These are phyloP conservation scores for Coemansia sp. DNA, from an alignment of 192 early-diverging fungal species.

Conservation along the genomic window DNA sequence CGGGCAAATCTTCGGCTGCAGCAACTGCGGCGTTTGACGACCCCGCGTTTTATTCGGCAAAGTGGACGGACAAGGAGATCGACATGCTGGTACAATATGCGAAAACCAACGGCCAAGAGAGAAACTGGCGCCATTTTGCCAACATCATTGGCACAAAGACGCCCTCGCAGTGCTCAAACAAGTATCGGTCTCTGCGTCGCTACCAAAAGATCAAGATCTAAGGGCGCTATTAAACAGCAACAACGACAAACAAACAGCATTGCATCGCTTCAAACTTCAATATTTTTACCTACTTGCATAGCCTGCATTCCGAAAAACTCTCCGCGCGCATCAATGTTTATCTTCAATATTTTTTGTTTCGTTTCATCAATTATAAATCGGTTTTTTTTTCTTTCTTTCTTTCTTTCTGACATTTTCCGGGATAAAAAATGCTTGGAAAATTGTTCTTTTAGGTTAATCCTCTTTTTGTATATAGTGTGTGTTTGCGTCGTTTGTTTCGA, in stretches of 20 bases:
- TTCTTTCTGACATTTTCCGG: not conserved
- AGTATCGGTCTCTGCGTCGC: conserved; percentile 34
- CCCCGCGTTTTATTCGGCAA: conserved; percentile 12
- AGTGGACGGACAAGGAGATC: conserved; percentile 32
- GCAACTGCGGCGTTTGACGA: not conserved
- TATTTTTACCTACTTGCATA: not conserved
- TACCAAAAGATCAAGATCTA: conserved; percentile 7
- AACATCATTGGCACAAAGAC: conserved; percentile 30
- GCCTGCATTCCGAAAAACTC: not conserved
- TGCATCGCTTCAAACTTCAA: no score
- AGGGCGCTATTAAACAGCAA: not conserved
- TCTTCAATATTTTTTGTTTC: not conserved
- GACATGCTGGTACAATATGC: conserved; percentile 22
- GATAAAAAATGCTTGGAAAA: no score
- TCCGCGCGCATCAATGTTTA: not conserved
- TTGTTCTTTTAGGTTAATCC: no score
- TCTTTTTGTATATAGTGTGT: not conserved
- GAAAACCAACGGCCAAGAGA: conserved; percentile 3
- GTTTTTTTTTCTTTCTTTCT: conserved; percentile 1
- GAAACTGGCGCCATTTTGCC: conserved; percentile 39
- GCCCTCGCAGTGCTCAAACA: conserved; percentile 34
- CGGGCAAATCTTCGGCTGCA: no score
- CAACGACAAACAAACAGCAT: not conserved
- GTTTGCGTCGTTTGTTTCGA: not conserved
- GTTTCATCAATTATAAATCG: not conserved